Evolutionary conservation across 192 early-diverging fungal genomes (phyloP), one percentile per base, ranked within the genome.

Genomic region (Radiomyces spectabilis): DNA sequence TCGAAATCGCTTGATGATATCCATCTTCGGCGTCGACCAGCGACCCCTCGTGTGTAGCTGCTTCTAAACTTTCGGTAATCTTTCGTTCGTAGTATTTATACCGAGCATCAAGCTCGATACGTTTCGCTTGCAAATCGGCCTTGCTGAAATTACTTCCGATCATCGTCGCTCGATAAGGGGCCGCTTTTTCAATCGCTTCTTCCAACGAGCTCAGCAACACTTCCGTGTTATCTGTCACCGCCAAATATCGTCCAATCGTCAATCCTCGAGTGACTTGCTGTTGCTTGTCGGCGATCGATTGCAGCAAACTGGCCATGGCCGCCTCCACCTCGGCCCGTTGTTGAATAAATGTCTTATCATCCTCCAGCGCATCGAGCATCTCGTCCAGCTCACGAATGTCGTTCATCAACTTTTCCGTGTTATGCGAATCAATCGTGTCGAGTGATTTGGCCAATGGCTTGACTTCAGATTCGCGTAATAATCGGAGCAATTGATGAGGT

Each of bases 21-120:
- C 15, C 42, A 44, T 44, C 24, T 0, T 44, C 42, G 21, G 24
- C 10, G 24, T 12, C 12, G 7, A 6, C 42, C 19, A 44, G 8
- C 0, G 10, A 10, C 9, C 24, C 42, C n/a, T 44, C 7, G n/a
- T n/a, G n/a, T n/a, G n/a, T n/a, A n/a, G 42, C 24, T 18, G 8
- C 9, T 12, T 47, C 44, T 26, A 62, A 40, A n/a, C 33, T 35
- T 25, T 53, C 25, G 27, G 18, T 26, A 41, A 55, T 35, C 4
- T 46, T 46, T 4, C n/a, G 13, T 15, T 60, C 42, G 37, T 75
- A 75, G 44, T 72, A 72, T 7, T 61, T 60, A 55, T 61, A 71
- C 19, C 63, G 53, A 0, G 69, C 61, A n/a, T 75, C 65, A 0
- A 75, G 35, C 44, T 75, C 73, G 50, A 71, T 71, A 8, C 44